Evolutionary conservation across 2,329 filamentous ascomycete genomes (phyloP).

Genomic region (Graphilbum ipis-grandicollis): DNA sequence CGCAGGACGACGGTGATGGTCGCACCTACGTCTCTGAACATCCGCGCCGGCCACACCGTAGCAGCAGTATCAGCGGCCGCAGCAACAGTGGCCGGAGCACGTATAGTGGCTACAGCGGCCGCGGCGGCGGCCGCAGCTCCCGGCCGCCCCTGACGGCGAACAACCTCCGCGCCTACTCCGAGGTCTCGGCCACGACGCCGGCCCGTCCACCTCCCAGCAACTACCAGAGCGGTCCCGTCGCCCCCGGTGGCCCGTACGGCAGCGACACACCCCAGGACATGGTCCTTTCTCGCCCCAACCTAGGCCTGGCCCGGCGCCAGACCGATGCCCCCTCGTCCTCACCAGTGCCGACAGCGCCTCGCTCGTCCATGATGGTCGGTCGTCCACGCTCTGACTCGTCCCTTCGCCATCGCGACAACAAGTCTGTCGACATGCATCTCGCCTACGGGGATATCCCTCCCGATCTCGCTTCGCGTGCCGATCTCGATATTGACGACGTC

Average conservation of each 20-base stretch:
- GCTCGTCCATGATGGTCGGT: conserved; percentile 16
- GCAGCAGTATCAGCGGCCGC: conserved; percentile 13
- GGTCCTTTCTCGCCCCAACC: conserved; percentile 20
- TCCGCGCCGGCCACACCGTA: conserved; percentile 19
- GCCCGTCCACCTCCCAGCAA: conserved; percentile 22
- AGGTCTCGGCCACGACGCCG: conserved; percentile 30
- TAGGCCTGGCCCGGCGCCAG: conserved; percentile 6
- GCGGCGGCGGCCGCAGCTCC: conserved; percentile 1
- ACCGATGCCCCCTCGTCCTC: background rate
- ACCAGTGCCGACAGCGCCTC: conserved; percentile 8
- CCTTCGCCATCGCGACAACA: conserved; percentile 18
- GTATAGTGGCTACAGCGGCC: too few species aligned
- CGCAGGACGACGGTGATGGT: conserved; percentile 14
- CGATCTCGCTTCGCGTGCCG: conserved; percentile 35
- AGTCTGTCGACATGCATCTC: conserved; percentile 72
- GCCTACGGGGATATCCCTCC: conserved; percentile 76
- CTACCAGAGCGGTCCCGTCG: too few species aligned
- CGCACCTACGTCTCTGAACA: conserved; percentile 11
- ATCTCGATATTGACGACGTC: conserved; percentile 19
- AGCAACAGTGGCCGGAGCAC: background rate
- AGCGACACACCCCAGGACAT: conserved; percentile 20
- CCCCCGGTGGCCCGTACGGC: too few species aligned
- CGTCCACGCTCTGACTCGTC: conserved; percentile 23
- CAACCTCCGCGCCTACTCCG: conserved; percentile 35
- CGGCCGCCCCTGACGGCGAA: conserved; percentile 28